These are phyloP conservation scores for Apiospora rasikravindrae DNA, from an alignment of 2,329 filamentous ascomycete species.

Conservation along the genomic window DNA sequence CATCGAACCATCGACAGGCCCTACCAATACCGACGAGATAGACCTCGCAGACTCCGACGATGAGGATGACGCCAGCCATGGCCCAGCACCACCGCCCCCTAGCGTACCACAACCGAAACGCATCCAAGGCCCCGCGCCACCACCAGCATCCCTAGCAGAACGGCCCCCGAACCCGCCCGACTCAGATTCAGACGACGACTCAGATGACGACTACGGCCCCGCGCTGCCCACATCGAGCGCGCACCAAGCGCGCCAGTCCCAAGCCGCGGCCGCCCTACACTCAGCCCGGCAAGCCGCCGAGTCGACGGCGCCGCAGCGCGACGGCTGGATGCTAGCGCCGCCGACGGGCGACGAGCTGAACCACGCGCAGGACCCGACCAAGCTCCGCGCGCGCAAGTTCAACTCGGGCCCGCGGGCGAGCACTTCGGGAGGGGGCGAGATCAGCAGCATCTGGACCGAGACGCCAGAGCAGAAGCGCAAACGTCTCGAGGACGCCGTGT, in stretches of 20 bases:
- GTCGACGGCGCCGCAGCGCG: conserved; percentile 65
- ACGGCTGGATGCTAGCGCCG: conserved; percentile 84
- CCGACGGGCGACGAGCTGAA: conserved; percentile 60
- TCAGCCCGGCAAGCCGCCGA: conserved; percentile 35
- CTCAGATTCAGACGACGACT: conserved; percentile 32
- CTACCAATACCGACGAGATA: conserved; percentile 56
- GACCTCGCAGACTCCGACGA: conserved; percentile 45
- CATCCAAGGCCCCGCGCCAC: conserved; percentile 49
- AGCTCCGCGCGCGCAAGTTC: conserved; percentile 82
- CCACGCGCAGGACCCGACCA: conserved; percentile 78
- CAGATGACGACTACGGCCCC: conserved; percentile 62
- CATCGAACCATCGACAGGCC: conserved; percentile 32
- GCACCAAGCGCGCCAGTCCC: conserved; percentile 34
- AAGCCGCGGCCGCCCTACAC: conserved; percentile 37
- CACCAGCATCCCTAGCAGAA: conserved; percentile 47
- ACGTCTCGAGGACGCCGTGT: conserved; percentile 78
- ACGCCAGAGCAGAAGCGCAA: conserved; percentile 87
- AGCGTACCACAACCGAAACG: conserved; percentile 36
- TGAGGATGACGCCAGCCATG: conserved; percentile 35
- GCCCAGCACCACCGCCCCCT: conserved; percentile 22
- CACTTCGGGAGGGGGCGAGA: conserved; percentile 45
- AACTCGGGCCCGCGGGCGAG: conserved; percentile 62
- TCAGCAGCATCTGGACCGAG: conserved; percentile 85
- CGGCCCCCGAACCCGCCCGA: conserved; percentile 37
- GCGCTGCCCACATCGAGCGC: conserved; percentile 55